Base-by-base conservation (phyloP, 1,284 basidiomycete species). In the Irpex sp. region DNA sequence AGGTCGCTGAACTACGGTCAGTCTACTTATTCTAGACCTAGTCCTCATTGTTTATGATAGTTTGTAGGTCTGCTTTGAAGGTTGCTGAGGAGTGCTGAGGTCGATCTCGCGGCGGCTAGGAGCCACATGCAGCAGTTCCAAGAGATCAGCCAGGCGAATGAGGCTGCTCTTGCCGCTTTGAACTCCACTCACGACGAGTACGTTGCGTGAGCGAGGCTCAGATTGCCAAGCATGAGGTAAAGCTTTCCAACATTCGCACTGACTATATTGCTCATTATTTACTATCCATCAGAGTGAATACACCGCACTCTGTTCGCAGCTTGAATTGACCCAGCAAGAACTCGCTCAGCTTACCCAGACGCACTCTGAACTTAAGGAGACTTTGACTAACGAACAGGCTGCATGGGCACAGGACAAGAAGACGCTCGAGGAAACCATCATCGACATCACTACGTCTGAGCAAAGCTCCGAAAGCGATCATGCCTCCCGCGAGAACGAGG, bases 81-180 rank as follows among this genome's bases (percentile, higher is more conserved):
- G 80, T 91, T n/a, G n/a, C n/a, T n/a, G n/a, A n/a, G n/a, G n/a
- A n/a, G n/a, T 3, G 79, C 87, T 0, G 86, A 93, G 71, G 80
- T 90, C 19, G 91, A 94, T 66, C 80, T 93, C 39, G 78, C 84
- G 5, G 78, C 86, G 42, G 87, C 91, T 3, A 80, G 82, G 57
- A 82, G 78, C 56, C 89, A 94, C 69, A 87, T 89, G 21, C 83
- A 90, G 64, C 92, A 94, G 71, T 94, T 90, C 82, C 84, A 92
- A 71, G 86, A 90, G 62, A 93, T 94, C 67, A 90, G 89, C 62
- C 83, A 88, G 68, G 89, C 90, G 0, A 93, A 84, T 67, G 93
- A 95, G 69, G 81, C 81, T 64, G 91, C 92, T 16, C 78, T 95
- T 5, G 79, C 82, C 23, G 82, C 83, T 48, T 75, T 95, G 52